Evolutionary conservation across 495 filamentous ascomycete genomes (phyloP).

Genomic region (Xylaria sp.): DNA sequence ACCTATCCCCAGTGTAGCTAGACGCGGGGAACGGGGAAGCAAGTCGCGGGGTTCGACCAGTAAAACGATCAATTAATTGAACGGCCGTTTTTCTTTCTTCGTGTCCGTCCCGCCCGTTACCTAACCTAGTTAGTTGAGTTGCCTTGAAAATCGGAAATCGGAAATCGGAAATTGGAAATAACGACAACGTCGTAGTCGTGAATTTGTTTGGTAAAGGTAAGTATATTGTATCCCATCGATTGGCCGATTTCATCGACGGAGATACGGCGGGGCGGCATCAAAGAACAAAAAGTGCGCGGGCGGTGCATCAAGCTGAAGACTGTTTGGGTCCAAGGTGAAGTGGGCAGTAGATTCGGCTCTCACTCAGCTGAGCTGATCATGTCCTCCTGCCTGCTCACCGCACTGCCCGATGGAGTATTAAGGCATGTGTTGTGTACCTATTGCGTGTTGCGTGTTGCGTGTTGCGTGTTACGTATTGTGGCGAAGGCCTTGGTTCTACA

Average conservation of each 20-base stretch:
- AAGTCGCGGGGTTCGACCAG: constrained; percentile 8
- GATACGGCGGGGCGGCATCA: neutral
- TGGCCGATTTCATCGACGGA: neutral
- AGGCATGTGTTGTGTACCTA: too few relatives aligned
- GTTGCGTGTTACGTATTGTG: constrained; percentile 4
- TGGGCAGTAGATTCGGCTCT: neutral
- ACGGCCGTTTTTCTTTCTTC: neutral
- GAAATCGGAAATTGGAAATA: too few relatives aligned
- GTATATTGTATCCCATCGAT: too few relatives aligned
- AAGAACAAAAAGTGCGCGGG: neutral
- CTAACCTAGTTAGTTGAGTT: too few relatives aligned
- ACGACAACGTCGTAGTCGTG: neutral
- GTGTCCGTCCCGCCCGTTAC: neutral
- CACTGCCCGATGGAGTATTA: constrained; percentile 7
- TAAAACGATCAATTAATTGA: neutral
- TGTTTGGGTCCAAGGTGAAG: neutral
- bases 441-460: too few relatives aligned
- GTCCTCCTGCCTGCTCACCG: neutral
- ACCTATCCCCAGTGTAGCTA: constrained; percentile 3
- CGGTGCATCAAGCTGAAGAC: neutral
- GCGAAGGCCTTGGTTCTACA: constrained; percentile 1
- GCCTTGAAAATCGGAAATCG: too few relatives aligned
- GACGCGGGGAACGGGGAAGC: constrained; percentile 6
- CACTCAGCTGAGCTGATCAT: neutral
- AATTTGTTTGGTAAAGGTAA: neutral